Evolutionary conservation across 805 yeast species (phyloP).

Genomic region (Starmerella apis): DNA sequence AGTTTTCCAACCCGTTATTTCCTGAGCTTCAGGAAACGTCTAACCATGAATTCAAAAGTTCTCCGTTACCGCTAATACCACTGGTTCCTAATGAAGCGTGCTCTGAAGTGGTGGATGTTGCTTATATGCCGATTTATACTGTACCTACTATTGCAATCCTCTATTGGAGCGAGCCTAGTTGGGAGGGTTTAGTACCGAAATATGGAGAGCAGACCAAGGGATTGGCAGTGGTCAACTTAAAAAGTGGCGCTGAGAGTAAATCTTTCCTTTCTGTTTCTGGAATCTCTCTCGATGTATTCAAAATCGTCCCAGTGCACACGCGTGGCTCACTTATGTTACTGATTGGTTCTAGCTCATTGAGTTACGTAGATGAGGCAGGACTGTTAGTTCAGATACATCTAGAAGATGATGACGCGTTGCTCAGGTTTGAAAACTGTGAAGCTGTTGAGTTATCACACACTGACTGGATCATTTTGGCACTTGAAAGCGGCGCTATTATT

Average conservation of each 20-base stretch:
- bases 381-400: background rate
- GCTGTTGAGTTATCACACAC: slow-evolving; percentile 7
- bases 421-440: slow-evolving; percentile 1
- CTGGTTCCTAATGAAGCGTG: background rate
- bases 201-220: slow-evolving; percentile 21
- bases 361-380: background rate
- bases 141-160: slow-evolving; percentile 75
- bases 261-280: slow-evolving; percentile 33
- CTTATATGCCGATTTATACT: slow-evolving; percentile 60
- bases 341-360: slow-evolving; percentile 1
- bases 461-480: background rate
- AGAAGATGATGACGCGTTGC: background rate
- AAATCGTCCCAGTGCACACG: slow-evolving; percentile 41
- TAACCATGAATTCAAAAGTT: slow-evolving; percentile 22
- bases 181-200: slow-evolving; percentile 66
- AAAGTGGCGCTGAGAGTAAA: background rate
- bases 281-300: slow-evolving; percentile 65
- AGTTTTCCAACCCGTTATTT: slow-evolving; percentile 2
- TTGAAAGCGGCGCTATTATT: background rate
- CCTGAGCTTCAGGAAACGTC: slow-evolving; percentile 25
- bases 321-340: slow-evolving; percentile 6
- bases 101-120: slow-evolving; percentile 50
- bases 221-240: background rate
- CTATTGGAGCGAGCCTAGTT: slow-evolving; percentile 47
- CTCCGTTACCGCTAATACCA: background rate